Conservation (phyloP, 2,329 filamentous ascomycete genomes). For the Diaporthe ampelina region DNA sequence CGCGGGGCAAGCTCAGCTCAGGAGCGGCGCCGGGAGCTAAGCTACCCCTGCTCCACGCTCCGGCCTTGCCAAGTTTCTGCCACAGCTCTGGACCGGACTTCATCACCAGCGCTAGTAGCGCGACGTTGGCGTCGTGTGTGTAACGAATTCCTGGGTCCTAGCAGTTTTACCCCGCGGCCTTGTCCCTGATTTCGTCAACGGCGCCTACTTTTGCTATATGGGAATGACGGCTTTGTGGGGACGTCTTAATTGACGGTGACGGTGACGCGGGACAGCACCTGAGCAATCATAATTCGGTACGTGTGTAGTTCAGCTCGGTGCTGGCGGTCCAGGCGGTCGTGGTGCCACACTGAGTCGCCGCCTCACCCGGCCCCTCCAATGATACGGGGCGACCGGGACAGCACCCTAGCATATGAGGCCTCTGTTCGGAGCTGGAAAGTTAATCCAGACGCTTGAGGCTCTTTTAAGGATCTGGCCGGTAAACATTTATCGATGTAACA, state of each 20-base stretch:
- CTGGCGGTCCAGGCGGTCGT: neutral
- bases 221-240: slow-evolving; percentile 14
- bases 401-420: slow-evolving; percentile 1
- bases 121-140: slow-evolving; percentile 2
- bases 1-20: neutral
- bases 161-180: slow-evolving; percentile 33
- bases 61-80: slow-evolving; percentile 28
- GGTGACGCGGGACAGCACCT: slow-evolving; percentile 10
- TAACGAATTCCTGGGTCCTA: slow-evolving; percentile 11
- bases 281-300: neutral
- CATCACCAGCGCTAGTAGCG: slow-evolving; percentile 30
- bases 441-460: neutral
- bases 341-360: neutral
- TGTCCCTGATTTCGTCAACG: slow-evolving; percentile 33
- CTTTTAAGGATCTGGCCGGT: neutral
- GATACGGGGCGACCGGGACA: neutral
- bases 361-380: neutral
- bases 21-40: slow-evolving; percentile 9
- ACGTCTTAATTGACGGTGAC: neutral
- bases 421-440: neutral
- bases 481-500: neutral
- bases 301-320: neutral
- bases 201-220: slow-evolving; percentile 25
- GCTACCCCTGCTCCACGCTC: slow-evolving; percentile 31
- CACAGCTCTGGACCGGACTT: slow-evolving; percentile 17